Evolutionary conservation across 2,329 filamentous ascomycete genomes (phyloP).

Genomic region (Exutisphaerella laricina): DNA sequence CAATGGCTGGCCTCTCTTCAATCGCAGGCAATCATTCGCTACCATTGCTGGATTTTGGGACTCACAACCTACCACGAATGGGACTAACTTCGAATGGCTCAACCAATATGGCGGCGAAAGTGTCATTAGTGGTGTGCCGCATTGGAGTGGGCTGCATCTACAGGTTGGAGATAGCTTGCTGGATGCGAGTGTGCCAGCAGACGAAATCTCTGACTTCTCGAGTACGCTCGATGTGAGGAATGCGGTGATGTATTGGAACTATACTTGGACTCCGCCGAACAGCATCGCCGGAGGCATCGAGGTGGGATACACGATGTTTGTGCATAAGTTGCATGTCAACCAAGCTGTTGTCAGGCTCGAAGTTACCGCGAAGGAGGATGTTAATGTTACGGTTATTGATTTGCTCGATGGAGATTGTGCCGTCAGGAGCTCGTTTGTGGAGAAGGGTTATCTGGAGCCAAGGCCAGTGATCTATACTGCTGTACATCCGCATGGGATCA

Average conservation of each 20-base stretch:
- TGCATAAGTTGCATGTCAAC: constrained; percentile 58
- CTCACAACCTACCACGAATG: constrained; percentile 52
- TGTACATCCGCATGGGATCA: constrained; percentile 57
- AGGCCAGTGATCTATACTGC: constrained; percentile 56
- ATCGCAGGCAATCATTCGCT: constrained; percentile 58
- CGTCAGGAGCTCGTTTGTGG: constrained; percentile 56
- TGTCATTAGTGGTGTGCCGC: constrained; percentile 65
- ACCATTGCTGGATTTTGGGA: constrained; percentile 65
- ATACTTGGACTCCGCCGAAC: constrained; percentile 57
- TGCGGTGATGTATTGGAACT: constrained; percentile 60
- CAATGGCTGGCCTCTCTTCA: constrained; percentile 61
- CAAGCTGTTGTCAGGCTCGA: constrained; percentile 56
- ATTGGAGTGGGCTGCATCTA: constrained; percentile 58
- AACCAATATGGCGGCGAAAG: constrained; percentile 65
- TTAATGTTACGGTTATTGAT: constrained; percentile 58
- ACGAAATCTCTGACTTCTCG: constrained; percentile 55
- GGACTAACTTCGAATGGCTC: constrained; percentile 63
- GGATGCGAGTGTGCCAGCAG: constrained; percentile 55
- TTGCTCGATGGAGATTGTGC: constrained; percentile 63
- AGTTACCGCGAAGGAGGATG: constrained; percentile 50
- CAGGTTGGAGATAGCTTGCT: constrained; percentile 51
- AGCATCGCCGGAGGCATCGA: constrained; percentile 49
- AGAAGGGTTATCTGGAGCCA: constrained; percentile 51
- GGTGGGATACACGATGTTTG: constrained; percentile 61
- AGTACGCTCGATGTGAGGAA: constrained; percentile 58